A percentile compares a stretch with the other conserved stretches of the same genome.
phyloP scores from a whole-genome alignment of 2,329 filamentous ascomycete species.

The Aspergillus uvarum region DNA sequence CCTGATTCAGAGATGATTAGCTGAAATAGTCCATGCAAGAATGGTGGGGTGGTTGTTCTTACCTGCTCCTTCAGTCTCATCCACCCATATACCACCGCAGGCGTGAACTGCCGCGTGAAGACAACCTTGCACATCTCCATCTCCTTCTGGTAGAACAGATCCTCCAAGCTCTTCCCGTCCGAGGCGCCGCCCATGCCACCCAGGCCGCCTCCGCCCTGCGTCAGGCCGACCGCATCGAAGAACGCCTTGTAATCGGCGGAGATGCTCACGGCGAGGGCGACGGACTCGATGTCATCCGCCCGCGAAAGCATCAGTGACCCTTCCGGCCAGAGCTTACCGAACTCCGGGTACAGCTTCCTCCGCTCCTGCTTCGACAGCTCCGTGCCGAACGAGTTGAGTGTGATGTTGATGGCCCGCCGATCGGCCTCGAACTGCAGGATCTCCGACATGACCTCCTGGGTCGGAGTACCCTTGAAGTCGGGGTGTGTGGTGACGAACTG shows the following conservation, averaged over 20 bases:
- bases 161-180: slow-evolving; percentile 88
- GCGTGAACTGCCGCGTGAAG: slow-evolving; percentile 95
- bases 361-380: slow-evolving; percentile 91
- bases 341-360: slow-evolving; percentile 92
- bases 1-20: slow-evolving; percentile 52
- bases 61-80: slow-evolving; percentile 97
- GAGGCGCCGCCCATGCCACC: slow-evolving; percentile 76
- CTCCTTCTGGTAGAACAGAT: slow-evolving; percentile 98
- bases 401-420: slow-evolving; percentile 96
- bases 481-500: slow-evolving; percentile 87
- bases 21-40: no score
- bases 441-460: slow-evolving; percentile 91
- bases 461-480: slow-evolving; percentile 84
- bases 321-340: slow-evolving; percentile 89
- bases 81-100: slow-evolving; percentile 94
- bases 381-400: slow-evolving; percentile 96
- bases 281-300: slow-evolving; percentile 92
- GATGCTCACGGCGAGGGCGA: slow-evolving; percentile 88
- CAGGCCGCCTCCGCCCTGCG: slow-evolving; percentile 69
- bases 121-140: slow-evolving; percentile 97
- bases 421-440: slow-evolving; percentile 97
- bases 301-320: slow-evolving; percentile 92
- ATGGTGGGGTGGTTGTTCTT: slow-evolving; percentile 36
- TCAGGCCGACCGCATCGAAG: slow-evolving; percentile 86
- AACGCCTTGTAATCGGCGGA: slow-evolving; percentile 92